Base-by-base conservation (phyloP, 2,329 filamentous ascomycete genomes). In the Chlorencoelia australis region DNA sequence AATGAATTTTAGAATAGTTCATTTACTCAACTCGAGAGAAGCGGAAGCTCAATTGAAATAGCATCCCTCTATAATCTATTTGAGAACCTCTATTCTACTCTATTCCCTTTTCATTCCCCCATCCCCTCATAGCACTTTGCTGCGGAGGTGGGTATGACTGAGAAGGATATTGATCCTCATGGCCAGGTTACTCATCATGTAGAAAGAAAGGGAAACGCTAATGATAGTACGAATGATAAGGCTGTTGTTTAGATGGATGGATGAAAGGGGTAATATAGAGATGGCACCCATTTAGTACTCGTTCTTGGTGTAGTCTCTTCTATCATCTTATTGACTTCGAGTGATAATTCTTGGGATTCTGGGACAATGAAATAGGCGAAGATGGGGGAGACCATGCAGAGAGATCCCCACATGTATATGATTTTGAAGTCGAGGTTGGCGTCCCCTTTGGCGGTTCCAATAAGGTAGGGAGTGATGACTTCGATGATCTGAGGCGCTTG, bases 391-490 rank as follows among this genome's bases (percentile, higher is more conserved):
- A 63, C 52, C 41, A 63, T 61, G 59, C 71, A 76, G 33, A 72
- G 66, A 10, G 64, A 64, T 26, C 71, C 71, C 72, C 73, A 77
- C 50, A 77, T 57, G 63, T 73, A 77, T 65, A 40, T 41, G 20
- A 43, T 37, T 17, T 38, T 37, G 13, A 39, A 19, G 5, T 25
- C 28, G 19, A 43, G 41, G 18, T 43, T 30, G 13, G 25, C 41
- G 10, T 40, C 24, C 45, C 72, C 63, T 27, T 59, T 49, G 27
- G n/a, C n/a, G n/a, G n/a, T n/a, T n/a, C 70, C 71, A 24, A 79
- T 68, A 59, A 82, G 75, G 68, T 78, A 82, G 11, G 79, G 77
- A 7, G 73, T 80, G 59, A 85, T 81, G 57, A 84, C 69, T 43
- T 73, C 68, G 48, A 73, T 72, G 56, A 67, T 30, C 14, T 25